A percentile compares a stretch with the other conserved stretches of the same genome.
These are phyloP conservation scores for Phoma sp. DNA, from an alignment of 2,329 filamentous ascomycete species.

Conservation along the genomic window DNA sequence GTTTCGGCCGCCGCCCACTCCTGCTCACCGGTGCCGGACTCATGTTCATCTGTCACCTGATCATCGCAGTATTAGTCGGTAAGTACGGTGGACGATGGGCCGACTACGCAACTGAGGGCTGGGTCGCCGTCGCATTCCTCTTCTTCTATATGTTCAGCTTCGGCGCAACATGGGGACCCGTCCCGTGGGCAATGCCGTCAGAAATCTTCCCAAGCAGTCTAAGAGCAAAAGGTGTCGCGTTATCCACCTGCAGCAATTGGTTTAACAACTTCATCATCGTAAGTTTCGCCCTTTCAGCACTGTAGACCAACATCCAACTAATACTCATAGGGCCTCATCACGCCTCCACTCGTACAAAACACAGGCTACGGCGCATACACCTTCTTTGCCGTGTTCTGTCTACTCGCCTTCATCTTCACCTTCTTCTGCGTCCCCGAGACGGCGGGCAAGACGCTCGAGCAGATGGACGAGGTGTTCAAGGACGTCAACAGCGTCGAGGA, in stretches of 20 bases:
- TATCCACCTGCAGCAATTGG: constrained; percentile 70
- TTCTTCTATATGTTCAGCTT: constrained; percentile 70
- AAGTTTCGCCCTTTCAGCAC: constrained; percentile 7
- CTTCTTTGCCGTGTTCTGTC: constrained; percentile 49
- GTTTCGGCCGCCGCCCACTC: constrained; percentile 50
- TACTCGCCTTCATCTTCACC: constrained; percentile 43
- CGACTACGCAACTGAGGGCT: constrained; percentile 59
- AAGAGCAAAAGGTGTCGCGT: constrained; percentile 69
- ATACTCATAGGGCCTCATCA: constrained; percentile 63
- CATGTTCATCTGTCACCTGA: constrained; percentile 59
- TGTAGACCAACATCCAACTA: constrained; percentile 42
- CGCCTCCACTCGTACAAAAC: constrained; percentile 67
- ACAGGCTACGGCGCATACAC: constrained; percentile 56
- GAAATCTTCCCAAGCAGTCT: constrained; percentile 70
- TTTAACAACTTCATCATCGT: constrained; percentile 68
- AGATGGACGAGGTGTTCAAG: constrained; percentile 49
- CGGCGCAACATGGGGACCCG: constrained; percentile 63
- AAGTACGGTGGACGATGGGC: constrained; percentile 60
- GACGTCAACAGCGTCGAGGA: constrained; percentile 46
- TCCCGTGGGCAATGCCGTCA: constrained; percentile 57
- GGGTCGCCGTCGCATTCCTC: constrained; percentile 64
- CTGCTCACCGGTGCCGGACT: constrained; percentile 53
- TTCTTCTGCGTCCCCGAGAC: constrained; percentile 47
- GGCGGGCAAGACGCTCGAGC: constrained; percentile 41
- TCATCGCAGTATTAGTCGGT: constrained; percentile 63